Evolutionary conservation across 768 basidiomycete species (phyloP), one percentile per base, ranked within the genome.

Genomic region (Auricularia auricula-judae): DNA sequence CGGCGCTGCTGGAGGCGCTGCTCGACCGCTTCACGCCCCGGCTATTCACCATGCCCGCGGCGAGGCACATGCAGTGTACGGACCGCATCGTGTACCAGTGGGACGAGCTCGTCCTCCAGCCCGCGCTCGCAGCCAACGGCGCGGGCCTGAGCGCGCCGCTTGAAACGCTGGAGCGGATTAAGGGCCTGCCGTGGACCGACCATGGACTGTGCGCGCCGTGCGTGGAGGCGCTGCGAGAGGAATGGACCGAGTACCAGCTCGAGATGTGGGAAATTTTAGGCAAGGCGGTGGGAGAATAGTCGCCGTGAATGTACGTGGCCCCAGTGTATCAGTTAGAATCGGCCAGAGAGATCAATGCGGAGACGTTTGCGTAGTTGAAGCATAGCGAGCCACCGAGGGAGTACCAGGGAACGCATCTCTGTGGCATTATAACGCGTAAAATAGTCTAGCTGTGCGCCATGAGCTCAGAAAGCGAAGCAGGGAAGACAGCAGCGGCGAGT

Each of bases 21-120:
- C 83, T 91, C 65, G 79, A 79, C 3, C 80, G 87, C 71, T 89
- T 90, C 71, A 86, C 87, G 0, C 87, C 89, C 1, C 76, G 85
- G 42, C 74, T 91, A 0, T 91, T 91, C 72, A 88, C 88, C 1
- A 82, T 86, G 34, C 81, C 86, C 3, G 79, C 84, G 4, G 84
- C 85, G n/a, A 75, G 77, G 1, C 89, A 90, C 70, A 89, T 89
- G 87, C 74, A 75, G 3, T 91, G 89, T 73, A 89, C 88, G 3
- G 84, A 89, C 70, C 74, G 82, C 0, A 79, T 91, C 63, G 89
- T 88, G 1, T 86, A 86, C 62, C 77, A 74, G 62, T 91, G 89
- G 89, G 86, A 89, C 81, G 66, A 78, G 29, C 76, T 83, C 44
- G 86, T 91, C n/a, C 85, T 87, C 44, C 76, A 82, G 61, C 86